Evolutionary conservation across 306 rosid genomes (phyloP).

Genomic region (Vigna trinervia): DNA sequence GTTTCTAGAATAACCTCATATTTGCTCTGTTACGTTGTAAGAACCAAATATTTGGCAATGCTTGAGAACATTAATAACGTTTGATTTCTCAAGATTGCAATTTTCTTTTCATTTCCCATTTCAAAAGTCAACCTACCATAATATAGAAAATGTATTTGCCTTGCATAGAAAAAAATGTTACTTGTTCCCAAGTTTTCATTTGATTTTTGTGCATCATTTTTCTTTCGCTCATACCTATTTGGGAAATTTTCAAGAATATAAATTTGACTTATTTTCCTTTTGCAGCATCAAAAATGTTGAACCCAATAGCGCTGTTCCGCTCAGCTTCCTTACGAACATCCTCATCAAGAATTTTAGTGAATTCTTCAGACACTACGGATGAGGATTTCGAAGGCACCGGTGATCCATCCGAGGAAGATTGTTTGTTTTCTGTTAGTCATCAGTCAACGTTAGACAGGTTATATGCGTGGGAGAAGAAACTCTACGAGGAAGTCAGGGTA

Average conservation of each 20-base stretch:
- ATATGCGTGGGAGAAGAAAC: slow-evolving; percentile 96
- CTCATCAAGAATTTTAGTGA: slow-evolving; percentile 64
- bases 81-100: background rate
- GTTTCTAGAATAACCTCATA: slow-evolving; percentile 16
- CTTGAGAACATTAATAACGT: background rate
- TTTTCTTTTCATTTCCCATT: slow-evolving; percentile 12
- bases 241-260: slow-evolving; percentile 29
- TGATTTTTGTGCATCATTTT: background rate
- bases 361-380: slow-evolving; percentile 57
- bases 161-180: background rate
- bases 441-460: slow-evolving; percentile 84
- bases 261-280: slow-evolving; percentile 35
- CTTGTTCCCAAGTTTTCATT: slow-evolving; percentile 13
- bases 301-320: slow-evolving; percentile 88
- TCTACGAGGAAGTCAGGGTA: slow-evolving; percentile 91
- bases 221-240: slow-evolving; percentile 12
- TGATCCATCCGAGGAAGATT: slow-evolving; percentile 64
- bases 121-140: slow-evolving; percentile 24
- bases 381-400: slow-evolving; percentile 55
- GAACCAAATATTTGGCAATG: background rate
- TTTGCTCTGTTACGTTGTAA: background rate
- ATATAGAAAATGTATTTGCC: background rate
- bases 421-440: slow-evolving; percentile 69
- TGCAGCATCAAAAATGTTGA: slow-evolving; percentile 85
- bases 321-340: slow-evolving; percentile 80